Evolutionary conservation across 768 basidiomycete genomes (phyloP).

Genomic region (Crepidotus variabilis): DNA sequence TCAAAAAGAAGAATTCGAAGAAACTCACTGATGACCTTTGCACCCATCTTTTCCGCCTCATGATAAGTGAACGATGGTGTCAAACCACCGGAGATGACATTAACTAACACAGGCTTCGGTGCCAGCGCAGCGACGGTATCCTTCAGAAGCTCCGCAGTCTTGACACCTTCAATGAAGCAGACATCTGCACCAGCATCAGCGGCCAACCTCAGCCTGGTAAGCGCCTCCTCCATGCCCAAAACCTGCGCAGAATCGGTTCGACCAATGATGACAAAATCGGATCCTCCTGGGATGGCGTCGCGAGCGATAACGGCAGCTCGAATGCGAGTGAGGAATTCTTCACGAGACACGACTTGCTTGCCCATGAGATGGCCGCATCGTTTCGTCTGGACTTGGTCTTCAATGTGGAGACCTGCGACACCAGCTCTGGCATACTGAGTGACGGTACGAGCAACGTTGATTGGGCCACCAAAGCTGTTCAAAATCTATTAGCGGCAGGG

Average conservation of each 20-base stretch:
- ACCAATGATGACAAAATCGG: constrained; percentile 76
- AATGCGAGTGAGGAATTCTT: constrained; percentile 76
- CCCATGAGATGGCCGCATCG: constrained; percentile 77
- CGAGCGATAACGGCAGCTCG: constrained; percentile 77
- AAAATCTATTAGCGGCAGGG: neutral
- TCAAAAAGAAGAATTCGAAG: neutral
- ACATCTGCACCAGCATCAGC: constrained; percentile 76
- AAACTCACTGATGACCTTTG: constrained; percentile 67
- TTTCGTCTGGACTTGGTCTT: constrained; percentile 82
- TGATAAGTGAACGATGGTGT: constrained; percentile 71
- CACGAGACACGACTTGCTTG: constrained; percentile 78
- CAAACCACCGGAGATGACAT: constrained; percentile 76
- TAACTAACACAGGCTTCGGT: constrained; percentile 76
- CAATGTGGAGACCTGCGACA: constrained; percentile 76
- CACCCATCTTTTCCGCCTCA: constrained; percentile 66
- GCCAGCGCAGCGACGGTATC: constrained; percentile 64
- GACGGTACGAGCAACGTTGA: constrained; percentile 74
- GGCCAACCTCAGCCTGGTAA: constrained; percentile 64
- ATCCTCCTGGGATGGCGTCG: constrained; percentile 69
- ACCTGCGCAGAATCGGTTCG: constrained; percentile 80
- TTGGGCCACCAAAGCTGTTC: constrained; percentile 66
- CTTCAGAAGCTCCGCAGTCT: constrained; percentile 62
- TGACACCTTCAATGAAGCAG: constrained; percentile 80
- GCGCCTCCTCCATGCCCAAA: constrained; percentile 76
- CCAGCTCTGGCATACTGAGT: constrained; percentile 64